Base-by-base conservation (phyloP, 768 basidiomycete genomes). In the Naganishia vaughanmartiniae region DNA sequence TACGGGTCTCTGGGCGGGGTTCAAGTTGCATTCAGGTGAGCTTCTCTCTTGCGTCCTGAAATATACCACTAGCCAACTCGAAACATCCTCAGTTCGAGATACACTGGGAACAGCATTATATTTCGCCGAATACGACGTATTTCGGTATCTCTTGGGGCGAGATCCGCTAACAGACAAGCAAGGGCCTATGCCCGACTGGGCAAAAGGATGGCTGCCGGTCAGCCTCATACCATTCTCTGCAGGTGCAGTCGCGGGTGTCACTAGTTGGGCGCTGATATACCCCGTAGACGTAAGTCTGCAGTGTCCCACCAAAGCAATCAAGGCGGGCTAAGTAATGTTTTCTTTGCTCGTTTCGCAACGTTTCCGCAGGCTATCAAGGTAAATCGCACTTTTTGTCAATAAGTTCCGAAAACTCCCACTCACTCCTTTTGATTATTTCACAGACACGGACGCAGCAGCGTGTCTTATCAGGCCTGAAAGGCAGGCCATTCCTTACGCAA, bases 371-470 rank as follows among this genome's bases (percentile, higher is more conserved):
- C 36, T 31, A 55, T 45, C 55, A 33, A 46, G 42, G 36, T 54
- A 42, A 26, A 10, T 4, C 34, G 36, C 21, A 2, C 15, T 28
- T 34, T 19, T 1, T 34, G 19, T n/a, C 19, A 1, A 45, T 6
- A n/a, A 30, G 39, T 28, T 30, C 31, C 45, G 12, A 7, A 26
- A 31, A 14, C n/a, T n/a, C n/a, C 2, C 28, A 10, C 33, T 67
- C 10, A 48, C 31, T 34, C 42, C 39, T 36, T 53, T 26, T n/a
- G 28, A 53, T 30, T 42, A 34, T 54, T 19, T 30, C 70, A 45
- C 48, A 95, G 85, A 97, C 94, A 0, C 95, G 94, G 82, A 85
- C 94, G n/a, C 94, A 97, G 80, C 91, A 94, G 81, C 88, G 94
- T 65, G 88, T 92, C 30, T 83, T 97, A 65, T 89, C 92, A 6